Base-by-base conservation (phyloP, 192 early-diverging fungal species). In the Geranomyces michiganensis region DNA sequence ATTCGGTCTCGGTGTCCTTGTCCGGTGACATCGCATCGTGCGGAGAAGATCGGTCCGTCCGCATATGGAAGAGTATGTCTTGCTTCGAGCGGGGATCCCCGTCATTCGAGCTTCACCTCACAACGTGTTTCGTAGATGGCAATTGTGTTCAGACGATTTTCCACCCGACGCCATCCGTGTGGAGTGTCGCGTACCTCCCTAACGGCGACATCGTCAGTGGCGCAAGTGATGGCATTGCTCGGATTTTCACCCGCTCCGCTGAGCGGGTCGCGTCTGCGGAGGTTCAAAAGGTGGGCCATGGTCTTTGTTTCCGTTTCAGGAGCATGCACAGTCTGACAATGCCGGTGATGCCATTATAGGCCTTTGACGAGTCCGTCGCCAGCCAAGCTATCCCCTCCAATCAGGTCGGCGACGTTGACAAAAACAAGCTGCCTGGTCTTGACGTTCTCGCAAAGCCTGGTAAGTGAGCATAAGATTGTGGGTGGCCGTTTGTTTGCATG, bases 41-140 rank as follows among this genome's bases (percentile, higher is more conserved):
- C 45, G 98, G 96, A 63, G 98, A 99, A 84, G 98, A 99, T 68
- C 85, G 96, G 36, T 86, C 92, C 1, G 84, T 94, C 12, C 84
- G 90, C 19, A 82, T 96, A 6, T 99, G 96, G 96, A 80, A 86
- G 56, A 85, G 92, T 88, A 74, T 47, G 61, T 29, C 48, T n/a
- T n/a, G n/a, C n/a, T n/a, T n/a, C n/a, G 17, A 17, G 4, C 30
- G 56, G 21, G 9, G 33, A 48, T 29, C 21, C 19, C 46, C 19
- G 12, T 19, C 46, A 47, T 47, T 47, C 10, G 10, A 10, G 46
- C 36, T 41, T 41, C 5, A 41, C 5, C 36, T 41, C 36, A 41
- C 36, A 7, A 41, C 10, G 36, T 10, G 36, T 10, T 41, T 41
- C 36, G 36, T 45, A 94, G 92, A 82, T 62, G 80, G 78, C 22